Base-by-base conservation (phyloP, 1,284 basidiomycete species). In the Tilletia horrida region DNA sequence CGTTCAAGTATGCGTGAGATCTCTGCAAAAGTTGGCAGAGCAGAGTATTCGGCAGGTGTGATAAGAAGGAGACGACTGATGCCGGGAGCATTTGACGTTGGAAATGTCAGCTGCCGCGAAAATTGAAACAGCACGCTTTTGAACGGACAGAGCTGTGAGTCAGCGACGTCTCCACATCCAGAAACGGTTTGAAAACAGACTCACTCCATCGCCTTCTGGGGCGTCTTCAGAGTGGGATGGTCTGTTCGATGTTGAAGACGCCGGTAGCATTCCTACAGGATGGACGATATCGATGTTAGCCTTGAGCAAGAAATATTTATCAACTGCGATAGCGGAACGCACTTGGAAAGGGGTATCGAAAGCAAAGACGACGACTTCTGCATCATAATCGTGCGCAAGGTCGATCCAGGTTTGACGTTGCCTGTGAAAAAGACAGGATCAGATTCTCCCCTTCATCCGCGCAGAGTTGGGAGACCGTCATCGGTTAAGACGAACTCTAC, bases 331-430 rank as follows among this genome's bases (percentile, higher is more conserved):
- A 16, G 16, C 18, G 4, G 2, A 21, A 27, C 45, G n/a, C 62
- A 67, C 64, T 18, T 62, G 29, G 18, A 52, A 13, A 1, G 66
- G 55, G 13, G 64, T 64, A 42, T 68, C 69, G 18, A 71, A 42
- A 9, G 62, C 35, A 29, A 70, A n/a, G 18, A 67, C 62, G 11
- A 70, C 23, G 6, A 27, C 31, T 25, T 50, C 62, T 29, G 62
- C 44, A 23, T 45, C 47, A 44, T 44, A 35, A 18, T 48, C 43
- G 18, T 18, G 62, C 6, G 63, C 31, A 40, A 31, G 16, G 27
- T 9, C 18, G n/a, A n/a, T 29, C 47, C 25, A 31, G 29, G 45
- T 50, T 23, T 48, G 43, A 21, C 62, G 43, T 27, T 47, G 62
- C 9, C 57, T n/a, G 40, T 16, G 23, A 52, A 25, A 14, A 6